A percentile compares a stretch with the other conserved stretches of the same genome.
phyloP scores from a whole-genome alignment of 768 basidiomycete genomes.

The Suillus placidus region DNA sequence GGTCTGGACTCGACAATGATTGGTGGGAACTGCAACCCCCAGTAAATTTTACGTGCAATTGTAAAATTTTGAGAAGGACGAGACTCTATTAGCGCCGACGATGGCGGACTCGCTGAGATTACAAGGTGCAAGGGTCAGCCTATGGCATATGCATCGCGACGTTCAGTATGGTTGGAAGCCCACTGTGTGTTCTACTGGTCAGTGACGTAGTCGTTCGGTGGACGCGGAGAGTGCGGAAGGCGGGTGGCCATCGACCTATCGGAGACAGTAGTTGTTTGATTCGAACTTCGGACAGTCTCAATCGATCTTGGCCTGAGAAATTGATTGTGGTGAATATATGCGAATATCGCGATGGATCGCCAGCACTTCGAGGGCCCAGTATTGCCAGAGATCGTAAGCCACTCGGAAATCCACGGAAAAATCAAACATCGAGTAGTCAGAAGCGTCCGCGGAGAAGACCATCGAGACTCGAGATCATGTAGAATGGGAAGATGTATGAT shows the following conservation, averaged over 20 bases:
- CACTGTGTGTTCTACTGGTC: no score
- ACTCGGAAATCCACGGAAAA: neutral
- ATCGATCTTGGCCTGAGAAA: neutral
- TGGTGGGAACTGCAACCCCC: neutral
- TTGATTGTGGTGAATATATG: neutral
- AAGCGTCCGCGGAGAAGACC: neutral
- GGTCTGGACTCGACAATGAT: neutral
- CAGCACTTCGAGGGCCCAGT: neutral
- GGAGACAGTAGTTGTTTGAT: neutral
- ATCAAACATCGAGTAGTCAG: neutral
- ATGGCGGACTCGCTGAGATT: neutral
- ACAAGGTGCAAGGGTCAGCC: neutral
- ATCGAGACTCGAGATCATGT: neutral
- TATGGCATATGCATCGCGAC: neutral
- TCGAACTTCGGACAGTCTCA: neutral
- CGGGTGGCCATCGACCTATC: neutral
- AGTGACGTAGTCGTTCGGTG: no score
- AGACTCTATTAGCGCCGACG: neutral
- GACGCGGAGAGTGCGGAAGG: neutral
- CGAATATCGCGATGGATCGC: neutral
- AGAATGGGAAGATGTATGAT: neutral
- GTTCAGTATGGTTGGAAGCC: neutral
- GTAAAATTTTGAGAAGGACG: neutral
- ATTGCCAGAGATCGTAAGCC: neutral
- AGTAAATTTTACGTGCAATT: neutral